These are phyloP conservation scores for Boletus bicolor DNA, from an alignment of 768 basidiomycete species.

Conservation along the genomic window DNA sequence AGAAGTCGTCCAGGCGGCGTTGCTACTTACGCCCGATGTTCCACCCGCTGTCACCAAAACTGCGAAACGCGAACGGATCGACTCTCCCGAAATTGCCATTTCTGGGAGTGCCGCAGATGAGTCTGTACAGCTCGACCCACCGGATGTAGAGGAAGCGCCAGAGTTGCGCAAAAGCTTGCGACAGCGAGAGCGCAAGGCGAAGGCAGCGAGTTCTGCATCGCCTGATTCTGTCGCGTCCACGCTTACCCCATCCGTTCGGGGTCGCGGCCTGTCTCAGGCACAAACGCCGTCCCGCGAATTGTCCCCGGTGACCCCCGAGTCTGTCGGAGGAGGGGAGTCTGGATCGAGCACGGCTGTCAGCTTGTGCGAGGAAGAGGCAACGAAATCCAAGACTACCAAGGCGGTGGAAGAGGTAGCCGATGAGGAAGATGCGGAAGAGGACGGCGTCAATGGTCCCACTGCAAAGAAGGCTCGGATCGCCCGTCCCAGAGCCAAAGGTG, in stretches of 20 bases:
- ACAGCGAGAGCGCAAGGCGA: constrained; percentile 28
- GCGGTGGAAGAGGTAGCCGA: constrained; percentile 9
- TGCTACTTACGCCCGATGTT: constrained; percentile 21
- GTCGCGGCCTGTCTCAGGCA: constrained; percentile 20
- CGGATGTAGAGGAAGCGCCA: constrained; percentile 21
- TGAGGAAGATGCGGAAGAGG: constrained; percentile 17
- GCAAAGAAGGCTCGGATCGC: constrained; percentile 21
- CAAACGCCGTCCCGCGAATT: constrained; percentile 23
- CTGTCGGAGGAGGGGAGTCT: constrained; percentile 26
- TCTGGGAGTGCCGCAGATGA: constrained; percentile 7
- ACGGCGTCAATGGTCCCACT: constrained; percentile 7
- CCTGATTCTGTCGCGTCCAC: constrained; percentile 30
- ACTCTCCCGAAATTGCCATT: constrained; percentile 11
- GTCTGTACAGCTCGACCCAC: constrained; percentile 6
- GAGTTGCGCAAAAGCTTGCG: constrained; percentile 31
- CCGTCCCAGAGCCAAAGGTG: constrained; percentile 23
- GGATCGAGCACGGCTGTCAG: constrained; percentile 35
- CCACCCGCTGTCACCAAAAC: constrained; percentile 5
- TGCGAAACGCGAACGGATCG: constrained; percentile 25
- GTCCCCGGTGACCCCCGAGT: constrained; percentile 25
- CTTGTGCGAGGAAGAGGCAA: constrained; percentile 26
- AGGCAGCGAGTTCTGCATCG: constrained; percentile 15
- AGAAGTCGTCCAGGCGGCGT: constrained; percentile 1
- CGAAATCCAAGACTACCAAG: constrained; percentile 21
- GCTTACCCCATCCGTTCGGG: constrained; percentile 26